Percentiles rank a stretch among this genome's conserved stretches.
phyloP scores from a whole-genome alignment of 805 yeast species.

The Debaryomyces maramus region DNA sequence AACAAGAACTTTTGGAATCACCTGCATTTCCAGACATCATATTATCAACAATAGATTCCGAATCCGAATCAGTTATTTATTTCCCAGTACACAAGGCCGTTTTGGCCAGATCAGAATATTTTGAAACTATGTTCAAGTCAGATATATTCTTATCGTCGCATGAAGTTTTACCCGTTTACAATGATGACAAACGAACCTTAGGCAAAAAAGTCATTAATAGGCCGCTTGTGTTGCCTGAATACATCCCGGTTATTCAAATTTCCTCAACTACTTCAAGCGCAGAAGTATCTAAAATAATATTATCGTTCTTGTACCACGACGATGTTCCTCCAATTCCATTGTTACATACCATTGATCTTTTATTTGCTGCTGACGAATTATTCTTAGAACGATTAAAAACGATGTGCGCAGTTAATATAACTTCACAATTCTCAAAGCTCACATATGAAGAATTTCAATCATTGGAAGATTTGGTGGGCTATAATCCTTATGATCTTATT shows the following conservation, averaged over 20 bases:
- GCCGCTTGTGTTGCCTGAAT: constrained; percentile 7
- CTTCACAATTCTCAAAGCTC: constrained; percentile 26
- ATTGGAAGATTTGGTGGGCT: constrained; percentile 24
- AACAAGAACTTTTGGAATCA: constrained; percentile 19
- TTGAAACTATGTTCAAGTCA: constrained; percentile 60
- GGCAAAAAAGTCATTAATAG: constrained; percentile 15
- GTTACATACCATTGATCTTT: constrained; percentile 51
- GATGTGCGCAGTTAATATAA: constrained; percentile 55
- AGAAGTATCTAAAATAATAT: constrained; percentile 48
- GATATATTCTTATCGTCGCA: constrained; percentile 23
- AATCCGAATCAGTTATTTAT: constrained; percentile 27
- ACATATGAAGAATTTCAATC: constrained; percentile 17
- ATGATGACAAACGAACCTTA: constrained; percentile 1
- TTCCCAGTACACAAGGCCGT: constrained; percentile 69
- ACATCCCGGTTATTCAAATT: constrained; percentile 16
- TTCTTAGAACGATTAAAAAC: constrained; percentile 64
- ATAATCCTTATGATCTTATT: constrained; percentile 55
- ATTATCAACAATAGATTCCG: constrained; percentile 33
- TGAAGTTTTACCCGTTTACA: constrained; percentile 15
- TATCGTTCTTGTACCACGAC: constrained; percentile 63
- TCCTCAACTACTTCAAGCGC: constrained; percentile 13
- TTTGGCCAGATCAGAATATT: constrained; percentile 61
- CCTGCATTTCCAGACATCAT: constrained; percentile 48
- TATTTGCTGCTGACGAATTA: constrained; percentile 59
- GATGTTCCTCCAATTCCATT: constrained; percentile 48